Conservation (phyloP, 768 basidiomycete species). For the Hygrocybe coccinea region DNA sequence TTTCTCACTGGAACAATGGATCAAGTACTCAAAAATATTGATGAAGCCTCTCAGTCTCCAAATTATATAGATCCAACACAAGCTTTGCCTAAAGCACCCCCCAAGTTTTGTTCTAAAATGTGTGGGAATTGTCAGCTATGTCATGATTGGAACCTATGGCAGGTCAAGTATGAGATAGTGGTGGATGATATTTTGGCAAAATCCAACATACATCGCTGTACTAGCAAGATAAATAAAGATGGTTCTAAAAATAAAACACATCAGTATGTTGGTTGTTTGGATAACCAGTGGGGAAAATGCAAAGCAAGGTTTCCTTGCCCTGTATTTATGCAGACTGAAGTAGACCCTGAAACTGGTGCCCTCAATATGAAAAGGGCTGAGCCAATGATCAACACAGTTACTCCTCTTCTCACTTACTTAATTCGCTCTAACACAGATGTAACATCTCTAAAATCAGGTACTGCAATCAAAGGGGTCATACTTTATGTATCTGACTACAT, state of each 20-base stretch:
- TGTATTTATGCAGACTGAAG: conserved; percentile 13
- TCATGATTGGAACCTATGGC: conserved; percentile 8
- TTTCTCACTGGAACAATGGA: conserved; percentile 23
- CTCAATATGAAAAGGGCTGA: conserved; percentile 28
- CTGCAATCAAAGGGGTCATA: conserved; percentile 22
- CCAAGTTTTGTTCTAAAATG: conserved; percentile 22
- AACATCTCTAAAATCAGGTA: too few species aligned
- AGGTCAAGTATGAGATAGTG: conserved; percentile 7
- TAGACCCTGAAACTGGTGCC: conserved; percentile 25
- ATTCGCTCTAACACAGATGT: too few species aligned
- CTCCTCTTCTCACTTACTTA: too few species aligned
- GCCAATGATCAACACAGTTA: conserved; percentile 15
- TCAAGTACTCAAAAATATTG: conserved; percentile 10
- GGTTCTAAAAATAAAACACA: conserved; percentile 22
- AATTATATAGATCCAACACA: conserved; percentile 20
- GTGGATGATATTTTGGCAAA: conserved; percentile 17
- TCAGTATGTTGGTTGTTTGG: conserved; percentile 19
- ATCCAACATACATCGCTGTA: conserved; percentile 19
- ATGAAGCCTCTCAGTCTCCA: neutral
- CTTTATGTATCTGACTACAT: conserved; percentile 29
- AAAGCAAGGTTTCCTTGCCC: conserved; percentile 32
- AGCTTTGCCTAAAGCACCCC: conserved; percentile 22
- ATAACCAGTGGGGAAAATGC: conserved; percentile 26
- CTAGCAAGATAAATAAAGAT: conserved; percentile 20
- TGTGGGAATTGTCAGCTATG: conserved; percentile 28